Percentiles rank a stretch among this genome's conserved stretches.
phyloP scores from a whole-genome alignment of 495 filamentous ascomycete species.

The Penicillium odoratum region DNA sequence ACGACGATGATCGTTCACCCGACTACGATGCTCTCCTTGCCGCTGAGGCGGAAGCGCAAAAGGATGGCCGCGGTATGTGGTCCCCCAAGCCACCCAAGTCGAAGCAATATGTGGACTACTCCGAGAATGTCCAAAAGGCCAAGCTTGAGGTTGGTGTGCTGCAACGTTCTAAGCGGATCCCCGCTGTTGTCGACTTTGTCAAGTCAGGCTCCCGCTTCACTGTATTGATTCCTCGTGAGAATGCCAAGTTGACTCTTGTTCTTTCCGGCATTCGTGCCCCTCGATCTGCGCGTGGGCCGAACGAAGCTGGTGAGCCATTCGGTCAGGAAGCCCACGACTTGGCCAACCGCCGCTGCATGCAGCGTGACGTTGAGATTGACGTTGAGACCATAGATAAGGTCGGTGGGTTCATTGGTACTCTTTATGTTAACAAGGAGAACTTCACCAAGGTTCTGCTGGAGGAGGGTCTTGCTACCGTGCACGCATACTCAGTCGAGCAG shows the following conservation, averaged over 20 bases:
- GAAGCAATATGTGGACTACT: conserved; percentile 83
- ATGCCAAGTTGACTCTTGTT: conserved; percentile 92
- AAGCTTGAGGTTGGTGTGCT: conserved; percentile 87
- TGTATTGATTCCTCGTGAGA: conserved; percentile 87
- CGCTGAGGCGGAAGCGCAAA: conserved; percentile 82
- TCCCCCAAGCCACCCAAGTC: conserved; percentile 75
- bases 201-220: conserved; percentile 95
- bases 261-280: conserved; percentile 94
- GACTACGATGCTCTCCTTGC: conserved; percentile 91
- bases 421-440: conserved; percentile 94
- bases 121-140: conserved; percentile 89
- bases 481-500: conserved; percentile 94
- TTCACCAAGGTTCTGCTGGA: conserved; percentile 93
- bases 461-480: conserved; percentile 88
- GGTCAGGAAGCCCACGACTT: conserved; percentile 93
- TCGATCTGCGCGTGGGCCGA: conserved; percentile 74
- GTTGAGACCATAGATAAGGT: conserved; percentile 94
- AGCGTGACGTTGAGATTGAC: conserved; percentile 96
- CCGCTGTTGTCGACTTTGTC: conserved; percentile 94
- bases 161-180: conserved; percentile 86
- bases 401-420: conserved; percentile 93
- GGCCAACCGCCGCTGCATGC: conserved; percentile 81
- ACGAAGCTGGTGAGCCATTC: conserved; percentile 87
- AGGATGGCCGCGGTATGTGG: conserved; percentile 93
- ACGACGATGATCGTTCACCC: conserved; percentile 87